Evolutionary conservation across 331 rosid genomes (phyloP).

Genomic region (Rhamnella rubrinervis): DNA sequence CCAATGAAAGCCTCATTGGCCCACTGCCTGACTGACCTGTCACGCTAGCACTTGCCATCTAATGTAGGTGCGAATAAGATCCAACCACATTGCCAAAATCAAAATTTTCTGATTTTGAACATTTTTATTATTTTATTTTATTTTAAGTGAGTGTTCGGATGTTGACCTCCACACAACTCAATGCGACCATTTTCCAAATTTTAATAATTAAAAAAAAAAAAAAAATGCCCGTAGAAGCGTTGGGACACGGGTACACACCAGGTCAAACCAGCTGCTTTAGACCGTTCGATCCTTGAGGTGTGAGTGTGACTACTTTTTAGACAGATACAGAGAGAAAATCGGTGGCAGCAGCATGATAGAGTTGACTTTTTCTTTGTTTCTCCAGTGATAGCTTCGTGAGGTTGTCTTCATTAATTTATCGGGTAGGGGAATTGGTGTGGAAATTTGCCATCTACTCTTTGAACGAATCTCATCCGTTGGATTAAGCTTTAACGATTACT

Average conservation of each 20-base stretch:
- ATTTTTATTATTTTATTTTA: background rate
- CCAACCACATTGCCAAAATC: slow-evolving; percentile 25
- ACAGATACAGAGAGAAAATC: background rate
- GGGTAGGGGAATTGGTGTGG: no score
- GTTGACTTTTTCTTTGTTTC: slow-evolving; percentile 22
- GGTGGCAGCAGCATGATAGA: slow-evolving; percentile 33
- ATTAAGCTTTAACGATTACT: no score
- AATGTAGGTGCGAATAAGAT: slow-evolving; percentile 36
- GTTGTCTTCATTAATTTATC: no score
- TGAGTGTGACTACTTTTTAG: slow-evolving; percentile 10
- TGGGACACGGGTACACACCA: slow-evolving; percentile 19
- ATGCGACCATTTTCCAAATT: background rate
- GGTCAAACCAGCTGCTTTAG: slow-evolving; percentile 36
- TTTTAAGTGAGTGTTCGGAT: slow-evolving; percentile 7
- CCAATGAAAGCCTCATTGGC: slow-evolving; percentile 21
- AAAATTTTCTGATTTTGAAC: background rate
- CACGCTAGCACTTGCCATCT: slow-evolving; percentile 56
- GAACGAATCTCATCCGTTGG: background rate
- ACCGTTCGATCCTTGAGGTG: slow-evolving; percentile 33
- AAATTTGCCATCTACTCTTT: background rate
- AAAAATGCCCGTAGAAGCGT: slow-evolving; percentile 7
- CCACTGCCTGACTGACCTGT: slow-evolving; percentile 47
- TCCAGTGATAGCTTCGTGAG: background rate
- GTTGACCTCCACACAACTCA: slow-evolving; percentile 35
- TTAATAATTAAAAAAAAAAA: background rate